These are phyloP conservation scores for Phytophthora melonis DNA, from an alignment of 352 stramenopile genomes.

Conservation along the genomic window DNA sequence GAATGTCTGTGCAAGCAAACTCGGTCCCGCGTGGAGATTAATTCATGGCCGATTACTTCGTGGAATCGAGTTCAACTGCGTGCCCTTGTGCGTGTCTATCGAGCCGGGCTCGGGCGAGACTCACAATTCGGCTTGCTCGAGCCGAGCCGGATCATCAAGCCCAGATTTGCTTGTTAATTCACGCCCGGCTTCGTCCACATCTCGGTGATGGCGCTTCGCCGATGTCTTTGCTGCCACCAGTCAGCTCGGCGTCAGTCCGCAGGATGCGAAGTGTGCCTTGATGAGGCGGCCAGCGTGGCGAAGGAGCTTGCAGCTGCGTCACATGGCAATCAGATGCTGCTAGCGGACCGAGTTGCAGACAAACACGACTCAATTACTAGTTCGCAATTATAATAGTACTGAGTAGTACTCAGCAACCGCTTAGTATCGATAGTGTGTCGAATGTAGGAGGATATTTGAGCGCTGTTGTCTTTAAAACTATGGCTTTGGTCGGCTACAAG, in stretches of 20 bases:
- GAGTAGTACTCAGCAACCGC: too few relatives aligned
- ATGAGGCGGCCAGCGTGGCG: background rate
- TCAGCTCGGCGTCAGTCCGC: background rate
- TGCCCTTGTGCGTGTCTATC: constrained; percentile 1
- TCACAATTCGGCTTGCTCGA: constrained; percentile 6
- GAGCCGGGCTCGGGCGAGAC: background rate
- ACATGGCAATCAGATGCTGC: background rate
- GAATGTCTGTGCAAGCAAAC: constrained; percentile 1
- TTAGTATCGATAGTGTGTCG: too few relatives aligned
- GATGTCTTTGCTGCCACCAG: constrained; percentile 8
- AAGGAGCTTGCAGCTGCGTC: background rate
- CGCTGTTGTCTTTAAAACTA: too few relatives aligned
- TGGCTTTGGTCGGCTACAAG: too few relatives aligned
- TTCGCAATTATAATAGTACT: too few relatives aligned
- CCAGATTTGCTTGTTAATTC: constrained; percentile 10
- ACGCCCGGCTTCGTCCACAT: constrained; percentile 5
- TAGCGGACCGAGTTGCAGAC: too few relatives aligned
- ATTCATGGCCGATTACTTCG: constrained; percentile 1
- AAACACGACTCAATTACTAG: too few relatives aligned
- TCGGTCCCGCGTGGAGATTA: background rate
- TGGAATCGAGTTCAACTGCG: background rate
- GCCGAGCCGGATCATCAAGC: constrained; percentile 2
- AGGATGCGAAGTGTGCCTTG: background rate
- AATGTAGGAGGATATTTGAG: too few relatives aligned
- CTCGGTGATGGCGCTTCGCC: constrained; percentile 1